Evolutionary conservation across 345 rosid genomes (phyloP).

Genomic region (Physaria fendleri): DNA sequence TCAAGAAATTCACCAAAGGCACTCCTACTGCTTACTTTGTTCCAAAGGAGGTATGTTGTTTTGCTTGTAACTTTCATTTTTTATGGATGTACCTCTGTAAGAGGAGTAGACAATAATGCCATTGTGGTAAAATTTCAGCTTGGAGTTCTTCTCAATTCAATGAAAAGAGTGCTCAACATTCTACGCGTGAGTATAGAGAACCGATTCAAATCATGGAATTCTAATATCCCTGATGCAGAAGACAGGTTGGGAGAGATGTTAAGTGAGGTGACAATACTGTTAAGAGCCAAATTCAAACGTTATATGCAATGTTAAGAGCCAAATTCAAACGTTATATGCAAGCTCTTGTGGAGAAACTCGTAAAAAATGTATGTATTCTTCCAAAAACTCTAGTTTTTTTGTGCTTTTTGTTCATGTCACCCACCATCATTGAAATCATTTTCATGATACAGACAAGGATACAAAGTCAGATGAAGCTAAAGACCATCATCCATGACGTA

Average conservation of each 20-base stretch:
- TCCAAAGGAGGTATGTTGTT: slow-evolving; percentile 65
- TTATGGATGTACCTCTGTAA: not conserved
- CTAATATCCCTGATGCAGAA: slow-evolving; percentile 60
- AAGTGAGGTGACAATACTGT: slow-evolving; percentile 82
- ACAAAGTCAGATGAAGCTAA: slow-evolving; percentile 70
- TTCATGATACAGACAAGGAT: slow-evolving; percentile 54
- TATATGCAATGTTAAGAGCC: slow-evolving; percentile 76
- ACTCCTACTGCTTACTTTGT: slow-evolving; percentile 51
- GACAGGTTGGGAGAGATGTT: slow-evolving; percentile 70
- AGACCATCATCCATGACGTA: slow-evolving; percentile 78
- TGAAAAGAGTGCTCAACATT: slow-evolving; percentile 80
- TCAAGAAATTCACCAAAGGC: slow-evolving; percentile 78
- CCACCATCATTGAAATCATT: not conserved
- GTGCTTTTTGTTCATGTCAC: not conserved
- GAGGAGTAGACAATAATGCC: not conserved
- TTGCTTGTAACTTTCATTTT: not conserved
- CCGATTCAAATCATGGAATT: slow-evolving; percentile 70
- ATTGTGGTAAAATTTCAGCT: slow-evolving; percentile 38
- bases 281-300: slow-evolving; percentile 77
- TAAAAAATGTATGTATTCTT: slow-evolving; percentile 62
- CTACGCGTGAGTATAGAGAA: slow-evolving; percentile 69
- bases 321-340: slow-evolving; percentile 77
- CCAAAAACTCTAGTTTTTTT: not conserved
- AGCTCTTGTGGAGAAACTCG: slow-evolving; percentile 89
- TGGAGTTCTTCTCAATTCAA: slow-evolving; percentile 83